phyloP scores from a whole-genome alignment of 164 flowering plant species.

The Vitis rupestris region DNA sequence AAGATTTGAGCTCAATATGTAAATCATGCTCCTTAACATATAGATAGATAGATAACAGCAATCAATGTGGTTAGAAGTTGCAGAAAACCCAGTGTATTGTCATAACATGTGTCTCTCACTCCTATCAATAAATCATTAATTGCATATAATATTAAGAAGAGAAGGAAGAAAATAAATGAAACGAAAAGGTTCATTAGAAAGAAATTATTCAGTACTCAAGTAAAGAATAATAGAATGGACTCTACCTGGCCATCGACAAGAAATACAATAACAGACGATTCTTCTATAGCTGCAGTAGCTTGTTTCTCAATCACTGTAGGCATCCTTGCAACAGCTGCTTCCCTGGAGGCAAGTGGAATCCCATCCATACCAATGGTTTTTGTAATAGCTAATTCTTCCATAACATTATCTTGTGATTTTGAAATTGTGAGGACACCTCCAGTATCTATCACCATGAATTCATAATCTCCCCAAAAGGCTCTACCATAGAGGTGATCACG shows the following conservation, averaged over 20 bases:
- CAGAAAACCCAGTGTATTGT: too few relatives aligned
- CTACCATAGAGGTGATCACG: constrained; percentile 97
- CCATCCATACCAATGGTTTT: constrained; percentile 96
- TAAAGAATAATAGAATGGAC: neutral
- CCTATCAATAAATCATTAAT: too few relatives aligned
- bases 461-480: constrained; percentile 88
- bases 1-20: too few relatives aligned
- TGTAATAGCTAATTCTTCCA: constrained; percentile 80
- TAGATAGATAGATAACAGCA: too few relatives aligned
- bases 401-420: constrained; percentile 61
- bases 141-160: too few relatives aligned
- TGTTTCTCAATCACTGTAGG: constrained; percentile 95
- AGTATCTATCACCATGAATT: constrained; percentile 94
- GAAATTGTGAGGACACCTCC: constrained; percentile 90
- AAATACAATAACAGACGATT: constrained; percentile 78
- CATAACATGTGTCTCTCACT: too few relatives aligned
- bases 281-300: constrained; percentile 87
- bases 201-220: neutral
- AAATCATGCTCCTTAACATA: too few relatives aligned
- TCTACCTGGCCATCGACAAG: constrained; percentile 96
- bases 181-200: neutral
- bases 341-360: constrained; percentile 79
- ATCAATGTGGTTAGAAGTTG: too few relatives aligned
- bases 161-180: neutral
- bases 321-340: constrained; percentile 97